A percentile compares a stretch with the other conserved stretches of the same genome.
These are phyloP conservation scores for Musa acuminata DNA, from an alignment of 176 grass and related monocot genomes.

Conservation along the genomic window DNA sequence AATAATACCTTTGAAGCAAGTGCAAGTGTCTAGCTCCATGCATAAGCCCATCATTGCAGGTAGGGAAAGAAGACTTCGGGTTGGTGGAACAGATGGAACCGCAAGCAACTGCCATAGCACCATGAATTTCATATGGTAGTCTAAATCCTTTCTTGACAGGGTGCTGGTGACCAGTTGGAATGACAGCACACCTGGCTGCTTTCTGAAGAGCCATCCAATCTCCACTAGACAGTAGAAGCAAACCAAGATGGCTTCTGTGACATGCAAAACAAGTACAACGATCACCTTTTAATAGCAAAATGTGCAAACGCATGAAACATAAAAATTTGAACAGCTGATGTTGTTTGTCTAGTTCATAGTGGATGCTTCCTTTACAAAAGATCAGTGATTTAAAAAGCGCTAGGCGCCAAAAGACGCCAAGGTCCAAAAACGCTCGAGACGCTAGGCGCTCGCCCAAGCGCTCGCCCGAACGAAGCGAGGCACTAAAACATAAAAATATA, in stretches of 20 bases:
- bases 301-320: constrained; percentile 1
- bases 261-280: constrained; percentile 20
- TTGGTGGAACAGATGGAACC: constrained; percentile 43
- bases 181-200: constrained; percentile 54
- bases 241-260: constrained; percentile 80
- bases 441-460: no score
- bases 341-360: background rate
- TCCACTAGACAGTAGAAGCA: constrained; percentile 51
- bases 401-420: no score
- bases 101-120: constrained; percentile 64
- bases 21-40: constrained; percentile 33
- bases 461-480: no score
- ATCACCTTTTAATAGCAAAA: constrained; percentile 13
- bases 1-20: constrained; percentile 59
- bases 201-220: constrained; percentile 78
- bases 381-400: no score
- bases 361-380: background rate
- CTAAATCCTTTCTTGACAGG: constrained; percentile 37
- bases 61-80: constrained; percentile 79
- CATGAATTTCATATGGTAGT: constrained; percentile 63
- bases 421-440: no score
- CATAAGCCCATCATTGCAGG: constrained; percentile 45
- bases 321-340: constrained; percentile 3
- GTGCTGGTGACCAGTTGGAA: constrained; percentile 26
- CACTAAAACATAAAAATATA: no score